Conservation (phyloP, 2,329 filamentous ascomycete genomes). For the Aspergillus felis region DNA sequence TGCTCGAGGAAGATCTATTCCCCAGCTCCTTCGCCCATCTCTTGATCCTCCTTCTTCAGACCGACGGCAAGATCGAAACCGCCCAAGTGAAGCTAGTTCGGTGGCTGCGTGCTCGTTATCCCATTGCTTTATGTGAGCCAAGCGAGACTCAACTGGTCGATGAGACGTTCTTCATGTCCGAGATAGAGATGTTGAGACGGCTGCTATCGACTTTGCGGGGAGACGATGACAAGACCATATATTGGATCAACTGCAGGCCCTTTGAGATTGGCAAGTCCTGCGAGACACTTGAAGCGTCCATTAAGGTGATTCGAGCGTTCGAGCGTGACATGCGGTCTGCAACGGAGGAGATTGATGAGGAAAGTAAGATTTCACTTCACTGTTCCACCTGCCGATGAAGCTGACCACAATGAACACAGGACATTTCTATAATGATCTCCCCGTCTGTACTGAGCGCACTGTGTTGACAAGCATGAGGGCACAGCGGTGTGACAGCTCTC, state of each 20-base stretch:
- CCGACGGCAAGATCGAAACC: slow-evolving; percentile 58
- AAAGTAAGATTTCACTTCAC: slow-evolving; percentile 11
- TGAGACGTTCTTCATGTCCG: slow-evolving; percentile 15
- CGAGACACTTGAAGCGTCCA: slow-evolving; percentile 15
- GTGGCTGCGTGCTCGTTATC: slow-evolving; percentile 54
- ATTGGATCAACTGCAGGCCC: slow-evolving; percentile 16
- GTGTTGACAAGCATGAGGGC: slow-evolving; percentile 14
- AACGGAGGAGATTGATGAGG: slow-evolving; percentile 6
- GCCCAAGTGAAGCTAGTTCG: slow-evolving; percentile 61
- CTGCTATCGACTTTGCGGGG: slow-evolving; percentile 19
- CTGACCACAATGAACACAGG: slow-evolving; percentile 4
- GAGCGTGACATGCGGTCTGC: slow-evolving; percentile 14
- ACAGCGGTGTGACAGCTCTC: slow-evolving; percentile 18
- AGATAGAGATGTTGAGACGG: slow-evolving; percentile 21
- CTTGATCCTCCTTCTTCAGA: slow-evolving; percentile 18
- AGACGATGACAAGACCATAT: slow-evolving; percentile 10
- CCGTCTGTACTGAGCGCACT: slow-evolving; percentile 8
- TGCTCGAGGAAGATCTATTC: slow-evolving; percentile 6
- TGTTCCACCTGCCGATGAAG: background rate
- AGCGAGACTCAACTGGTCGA: slow-evolving; percentile 8
- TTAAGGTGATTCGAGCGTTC: slow-evolving; percentile 19
- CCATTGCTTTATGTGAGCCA: background rate
- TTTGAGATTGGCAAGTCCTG: slow-evolving; percentile 5
- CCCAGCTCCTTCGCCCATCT: slow-evolving; percentile 23
- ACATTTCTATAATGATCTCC: slow-evolving; percentile 12